Evolutionary conservation across 352 stramenopile genomes (phyloP), one percentile per base, ranked within the genome.

Genomic region (Saprolegnia diclina): DNA sequence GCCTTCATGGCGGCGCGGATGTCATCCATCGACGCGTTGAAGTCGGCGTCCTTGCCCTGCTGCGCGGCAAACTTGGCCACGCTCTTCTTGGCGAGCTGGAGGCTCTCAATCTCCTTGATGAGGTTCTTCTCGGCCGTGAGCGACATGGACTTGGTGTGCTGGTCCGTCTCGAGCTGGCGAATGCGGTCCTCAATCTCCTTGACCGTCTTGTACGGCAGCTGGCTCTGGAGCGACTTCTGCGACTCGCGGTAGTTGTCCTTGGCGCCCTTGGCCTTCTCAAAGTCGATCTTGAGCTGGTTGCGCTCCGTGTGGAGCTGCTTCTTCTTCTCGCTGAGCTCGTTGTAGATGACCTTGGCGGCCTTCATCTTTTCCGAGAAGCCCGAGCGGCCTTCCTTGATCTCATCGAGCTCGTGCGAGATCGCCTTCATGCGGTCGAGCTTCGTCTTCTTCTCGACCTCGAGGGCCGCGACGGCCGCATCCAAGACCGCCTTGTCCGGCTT

Each of bases 91-190:
- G 94, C 92, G 29, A 79, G 65, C 72, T 97, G 82, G 32, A 98
- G 73, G 22, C 79, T 79, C 68, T 98, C 94, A 68, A 99, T 98
- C 72, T 99, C 94, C 79, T 98, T 98, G 73, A 99, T 94, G 32
- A 99, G 80, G 56, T 91, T 92, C 88, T 99, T 99, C 77, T 99
- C 96, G 57, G 98, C 96, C 26, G 82, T 89, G 5, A 99, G 77
- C 64, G 85, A 91, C 96, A 99, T 98, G 70, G 92, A 98, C 48
- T 84, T 93, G 6, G 94, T 98, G 80, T 98, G 89, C 79, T 99
- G 96, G 71, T 87, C 82, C 70, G 85, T 75, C 68, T 95, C 82
- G 37, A 98, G 80, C 65, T 85, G 77, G 10, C 77, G 65, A 71
- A 98, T 98, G 72, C 96, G 88, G 48, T 85, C 79, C 7, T 98